Percentiles rank a stretch among this genome's conserved stretches.
Evolutionary conservation across 2,329 filamentous ascomycete genomes (phyloP).

Genomic region (Dactylonectria macrodidyma): DNA sequence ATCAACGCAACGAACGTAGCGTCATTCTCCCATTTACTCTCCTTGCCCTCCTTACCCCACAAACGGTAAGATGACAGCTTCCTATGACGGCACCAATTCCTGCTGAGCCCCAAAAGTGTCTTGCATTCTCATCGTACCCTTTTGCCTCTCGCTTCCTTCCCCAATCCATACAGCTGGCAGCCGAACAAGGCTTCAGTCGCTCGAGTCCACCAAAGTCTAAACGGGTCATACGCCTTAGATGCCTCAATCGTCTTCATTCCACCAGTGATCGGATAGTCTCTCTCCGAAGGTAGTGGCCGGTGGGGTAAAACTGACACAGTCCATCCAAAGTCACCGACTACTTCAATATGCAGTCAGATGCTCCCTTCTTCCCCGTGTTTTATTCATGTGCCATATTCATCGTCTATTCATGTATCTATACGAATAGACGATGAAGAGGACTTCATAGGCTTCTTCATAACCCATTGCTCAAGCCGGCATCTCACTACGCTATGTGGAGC

Average conservation of each 20-base stretch:
- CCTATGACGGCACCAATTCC: not conserved
- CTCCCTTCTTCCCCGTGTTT: not conserved
- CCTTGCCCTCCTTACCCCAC: not conserved
- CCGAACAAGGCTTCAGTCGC: not conserved
- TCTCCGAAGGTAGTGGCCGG: not conserved
- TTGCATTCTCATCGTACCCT: not conserved
- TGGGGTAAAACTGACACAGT: not conserved
- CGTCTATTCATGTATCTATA: too few relatives aligned
- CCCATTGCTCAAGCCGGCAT: not conserved
- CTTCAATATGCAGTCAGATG: not conserved
- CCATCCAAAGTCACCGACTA: not conserved
- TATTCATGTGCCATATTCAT: not conserved
- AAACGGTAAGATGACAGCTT: not conserved
- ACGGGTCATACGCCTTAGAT: not conserved
- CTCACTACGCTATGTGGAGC: slow-evolving; percentile 6
- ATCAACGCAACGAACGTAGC: not conserved
- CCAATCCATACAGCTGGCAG: not conserved
- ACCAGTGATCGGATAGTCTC: not conserved
- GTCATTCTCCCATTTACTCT: not conserved
- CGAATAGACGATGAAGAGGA: not conserved
- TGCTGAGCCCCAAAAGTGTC: not conserved
- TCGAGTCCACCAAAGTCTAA: not conserved
- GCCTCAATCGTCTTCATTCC: not conserved
- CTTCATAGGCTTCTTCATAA: not conserved
- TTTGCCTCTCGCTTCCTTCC: not conserved